A percentile compares a stretch with the other conserved stretches of the same genome.
Evolutionary conservation across 2,329 filamentous ascomycete genomes (phyloP).

Genomic region (Pyricularia pennisetigena): DNA sequence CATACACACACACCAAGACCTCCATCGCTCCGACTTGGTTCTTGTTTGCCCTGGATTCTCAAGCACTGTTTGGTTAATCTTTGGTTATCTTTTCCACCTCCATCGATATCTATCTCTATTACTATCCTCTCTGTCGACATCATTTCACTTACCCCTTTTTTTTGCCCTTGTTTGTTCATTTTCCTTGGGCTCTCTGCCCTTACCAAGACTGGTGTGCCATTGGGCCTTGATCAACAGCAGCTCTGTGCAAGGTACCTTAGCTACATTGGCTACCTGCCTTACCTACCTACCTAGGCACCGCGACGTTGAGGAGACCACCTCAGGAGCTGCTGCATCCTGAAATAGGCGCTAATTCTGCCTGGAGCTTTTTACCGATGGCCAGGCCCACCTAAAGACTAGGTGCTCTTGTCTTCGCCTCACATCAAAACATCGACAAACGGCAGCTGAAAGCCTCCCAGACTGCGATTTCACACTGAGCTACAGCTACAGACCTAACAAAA

Average conservation of each 20-base stretch:
- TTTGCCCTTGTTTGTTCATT: neutral
- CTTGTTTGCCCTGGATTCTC: neutral
- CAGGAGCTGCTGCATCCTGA: neutral
- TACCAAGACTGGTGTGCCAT: neutral
- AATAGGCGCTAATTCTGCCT: neutral
- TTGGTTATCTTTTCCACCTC: neutral
- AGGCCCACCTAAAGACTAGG: neutral
- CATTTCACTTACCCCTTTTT: neutral
- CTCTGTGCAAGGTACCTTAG: neutral
- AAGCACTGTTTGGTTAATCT: neutral
- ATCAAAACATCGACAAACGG: neutral
- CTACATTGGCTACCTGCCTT: neutral
- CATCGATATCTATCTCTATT: neutral
- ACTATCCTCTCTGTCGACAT: neutral
- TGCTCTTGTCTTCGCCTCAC: neutral
- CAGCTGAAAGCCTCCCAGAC: neutral
- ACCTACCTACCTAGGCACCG: neutral
- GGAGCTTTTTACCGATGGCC: neutral
- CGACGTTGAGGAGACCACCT: neutral
- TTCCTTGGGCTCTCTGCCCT: neutral
- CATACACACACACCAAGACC: neutral
- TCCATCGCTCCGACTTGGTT: neutral
- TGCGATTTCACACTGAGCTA: neutral
- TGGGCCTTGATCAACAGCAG: neutral
- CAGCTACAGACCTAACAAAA: neutral